A percentile compares a stretch with the other conserved stretches of the same genome.
Evolutionary conservation across 2,329 filamentous ascomycete species (phyloP).

Genomic region (Xylaria sp.): DNA sequence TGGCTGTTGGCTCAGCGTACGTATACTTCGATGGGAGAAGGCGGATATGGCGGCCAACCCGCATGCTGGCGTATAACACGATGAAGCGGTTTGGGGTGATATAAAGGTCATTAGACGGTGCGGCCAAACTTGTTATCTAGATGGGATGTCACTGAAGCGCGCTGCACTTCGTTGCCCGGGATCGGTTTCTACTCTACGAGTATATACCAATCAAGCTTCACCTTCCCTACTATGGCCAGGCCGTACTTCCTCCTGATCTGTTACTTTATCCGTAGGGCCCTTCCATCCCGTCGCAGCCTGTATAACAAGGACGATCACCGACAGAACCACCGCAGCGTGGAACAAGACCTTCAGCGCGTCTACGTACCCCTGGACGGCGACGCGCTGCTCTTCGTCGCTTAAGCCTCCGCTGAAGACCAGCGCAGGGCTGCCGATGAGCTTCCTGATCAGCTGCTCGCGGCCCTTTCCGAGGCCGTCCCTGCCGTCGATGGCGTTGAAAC

Average conservation of each 20-base stretch:
- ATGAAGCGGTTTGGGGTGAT: conserved; percentile 30
- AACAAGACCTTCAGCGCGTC: conserved; percentile 50
- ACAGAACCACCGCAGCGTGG: conserved; percentile 48
- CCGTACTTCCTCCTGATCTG: conserved; percentile 52
- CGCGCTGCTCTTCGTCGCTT: conserved; percentile 42
- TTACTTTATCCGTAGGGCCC: conserved; percentile 48
- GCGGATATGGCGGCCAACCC: conserved; percentile 29
- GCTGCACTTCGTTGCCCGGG: no score
- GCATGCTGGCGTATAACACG: conserved; percentile 24
- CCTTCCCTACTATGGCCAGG: conserved; percentile 15
- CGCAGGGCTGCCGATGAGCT: conserved; percentile 54
- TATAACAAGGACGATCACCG: conserved; percentile 47
- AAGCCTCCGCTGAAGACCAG: conserved; percentile 50
- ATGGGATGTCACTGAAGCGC: no score
- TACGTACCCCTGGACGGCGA: conserved; percentile 54
- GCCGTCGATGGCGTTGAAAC: conserved; percentile 55
- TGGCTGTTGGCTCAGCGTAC: conserved; percentile 29
- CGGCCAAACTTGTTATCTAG: no score
- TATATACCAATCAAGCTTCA: conserved; percentile 1
- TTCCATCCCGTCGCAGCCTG: conserved; percentile 57
- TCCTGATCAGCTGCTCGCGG: conserved; percentile 47
- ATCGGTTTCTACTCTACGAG: background rate
- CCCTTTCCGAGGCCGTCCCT: conserved; percentile 36
- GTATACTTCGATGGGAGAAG: conserved; percentile 25
- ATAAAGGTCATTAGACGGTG: no score